Percentiles rank a stretch among this genome's conserved stretches.
These are phyloP conservation scores for Amoeboaphelidium occidentale DNA, from an alignment of 371 early-diverging fungal species.

Conservation along the genomic window DNA sequence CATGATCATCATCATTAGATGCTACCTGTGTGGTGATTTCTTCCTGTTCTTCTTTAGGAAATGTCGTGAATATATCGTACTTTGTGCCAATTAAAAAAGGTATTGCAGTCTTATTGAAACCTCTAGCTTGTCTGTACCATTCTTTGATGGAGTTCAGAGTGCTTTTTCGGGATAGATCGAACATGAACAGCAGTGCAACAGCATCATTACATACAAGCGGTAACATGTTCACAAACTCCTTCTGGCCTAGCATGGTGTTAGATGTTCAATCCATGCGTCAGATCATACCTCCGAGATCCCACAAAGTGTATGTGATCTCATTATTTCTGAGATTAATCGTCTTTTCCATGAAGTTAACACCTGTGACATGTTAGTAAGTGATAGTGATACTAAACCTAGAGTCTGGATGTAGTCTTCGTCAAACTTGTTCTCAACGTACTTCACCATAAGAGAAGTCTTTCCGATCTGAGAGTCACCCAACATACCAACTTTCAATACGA, in stretches of 20 bases:
- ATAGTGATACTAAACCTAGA: constrained; percentile 31
- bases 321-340: constrained; percentile 68
- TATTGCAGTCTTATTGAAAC: constrained; percentile 81
- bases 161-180: constrained; percentile 72
- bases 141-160: constrained; percentile 79
- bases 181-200: constrained; percentile 80
- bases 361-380: constrained; percentile 12
- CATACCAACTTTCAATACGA: constrained; percentile 85
- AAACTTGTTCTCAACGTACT: constrained; percentile 90
- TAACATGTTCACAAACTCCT: constrained; percentile 89
- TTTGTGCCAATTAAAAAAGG: constrained; percentile 91
- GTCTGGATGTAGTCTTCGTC: constrained; percentile 91
- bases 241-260: constrained; percentile 33
- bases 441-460: constrained; percentile 93
- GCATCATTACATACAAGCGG: constrained; percentile 90
- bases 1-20: constrained; percentile 1
- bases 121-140: constrained; percentile 89
- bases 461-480: constrained; percentile 97
- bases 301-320: constrained; percentile 90
- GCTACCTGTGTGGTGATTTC: constrained; percentile 71
- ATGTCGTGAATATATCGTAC: constrained; percentile 69
- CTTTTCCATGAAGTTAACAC: constrained; percentile 97
- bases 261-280: not conserved
- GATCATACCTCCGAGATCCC: constrained; percentile 85
- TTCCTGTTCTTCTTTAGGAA: constrained; percentile 59